These are phyloP conservation scores for Mycena indigotica DNA, from an alignment of 768 basidiomycete species.

Conservation along the genomic window DNA sequence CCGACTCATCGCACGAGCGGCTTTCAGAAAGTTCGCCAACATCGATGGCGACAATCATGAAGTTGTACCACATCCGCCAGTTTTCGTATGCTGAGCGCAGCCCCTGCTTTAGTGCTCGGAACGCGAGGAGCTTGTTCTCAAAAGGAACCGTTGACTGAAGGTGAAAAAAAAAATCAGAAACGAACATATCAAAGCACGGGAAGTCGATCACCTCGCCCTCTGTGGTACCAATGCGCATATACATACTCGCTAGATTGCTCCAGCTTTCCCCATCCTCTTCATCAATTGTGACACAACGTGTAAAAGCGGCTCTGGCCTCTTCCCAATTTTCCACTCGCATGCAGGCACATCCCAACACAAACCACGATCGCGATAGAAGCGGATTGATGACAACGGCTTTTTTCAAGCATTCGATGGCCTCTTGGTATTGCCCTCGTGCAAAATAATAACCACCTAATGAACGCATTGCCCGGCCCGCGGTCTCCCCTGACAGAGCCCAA, in stretches of 20 bases:
- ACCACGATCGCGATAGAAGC: slow-evolving; percentile 86
- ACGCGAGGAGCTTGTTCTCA: slow-evolving; percentile 83
- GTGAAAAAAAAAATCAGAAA: slow-evolving; percentile 12
- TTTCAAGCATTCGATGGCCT: slow-evolving; percentile 67
- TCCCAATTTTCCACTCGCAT: slow-evolving; percentile 85
- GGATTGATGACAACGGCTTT: slow-evolving; percentile 88
- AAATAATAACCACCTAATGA: slow-evolving; percentile 88
- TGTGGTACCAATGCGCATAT: slow-evolving; percentile 74
- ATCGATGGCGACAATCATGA: slow-evolving; percentile 90
- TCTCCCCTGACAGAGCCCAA: slow-evolving; percentile 79
- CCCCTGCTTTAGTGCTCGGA: slow-evolving; percentile 89
- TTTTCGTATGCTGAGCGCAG: slow-evolving; percentile 83
- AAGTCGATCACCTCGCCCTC: slow-evolving; percentile 22
- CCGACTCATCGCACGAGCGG: slow-evolving; percentile 78
- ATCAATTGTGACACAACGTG: slow-evolving; percentile 84
- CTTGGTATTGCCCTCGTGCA: slow-evolving; percentile 59
- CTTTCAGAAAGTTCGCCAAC: slow-evolving; percentile 91
- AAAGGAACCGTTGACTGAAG: slow-evolving; percentile 49
- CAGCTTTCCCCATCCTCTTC: slow-evolving; percentile 98
- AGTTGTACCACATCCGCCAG: slow-evolving; percentile 99
- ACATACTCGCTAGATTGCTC: slow-evolving; percentile 95
- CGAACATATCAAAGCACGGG: neutral
- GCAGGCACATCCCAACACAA: slow-evolving; percentile 90
- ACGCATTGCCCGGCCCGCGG: slow-evolving; percentile 89
- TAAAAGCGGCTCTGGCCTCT: slow-evolving; percentile 81